These are phyloP conservation scores for Aphanomyces euteiches DNA, from an alignment of 352 stramenopile species.

Conservation along the genomic window DNA sequence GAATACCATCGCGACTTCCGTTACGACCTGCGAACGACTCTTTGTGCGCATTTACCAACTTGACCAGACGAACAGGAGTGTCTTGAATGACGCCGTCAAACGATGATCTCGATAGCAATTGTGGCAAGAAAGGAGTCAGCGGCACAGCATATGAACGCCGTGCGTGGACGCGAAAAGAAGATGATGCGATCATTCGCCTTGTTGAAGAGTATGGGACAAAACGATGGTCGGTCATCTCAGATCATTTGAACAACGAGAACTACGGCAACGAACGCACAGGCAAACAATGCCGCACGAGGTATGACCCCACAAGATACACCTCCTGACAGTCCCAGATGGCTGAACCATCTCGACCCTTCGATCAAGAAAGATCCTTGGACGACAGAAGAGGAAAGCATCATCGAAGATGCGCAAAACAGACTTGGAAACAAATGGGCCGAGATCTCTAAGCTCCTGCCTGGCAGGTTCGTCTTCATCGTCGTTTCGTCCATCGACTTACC, in stretches of 20 bases:
- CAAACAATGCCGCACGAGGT: slow-evolving; percentile 79
- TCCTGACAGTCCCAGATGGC: slow-evolving; percentile 43
- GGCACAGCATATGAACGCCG: slow-evolving; percentile 77
- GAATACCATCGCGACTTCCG: slow-evolving; percentile 19
- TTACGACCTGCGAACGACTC: slow-evolving; percentile 25
- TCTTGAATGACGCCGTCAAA: slow-evolving; percentile 39
- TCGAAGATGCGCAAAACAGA: slow-evolving; percentile 83
- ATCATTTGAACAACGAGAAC: slow-evolving; percentile 81
- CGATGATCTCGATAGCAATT: slow-evolving; percentile 32
- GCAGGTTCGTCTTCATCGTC: slow-evolving; percentile 43
- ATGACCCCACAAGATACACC: slow-evolving; percentile 42
- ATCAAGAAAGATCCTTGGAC: slow-evolving; percentile 88
- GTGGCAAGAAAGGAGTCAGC: slow-evolving; percentile 29
- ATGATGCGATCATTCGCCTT: slow-evolving; percentile 79
- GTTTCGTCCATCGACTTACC: neutral
- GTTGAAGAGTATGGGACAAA: slow-evolving; percentile 85
- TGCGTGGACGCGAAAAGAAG: slow-evolving; percentile 81
- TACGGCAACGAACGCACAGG: slow-evolving; percentile 78
- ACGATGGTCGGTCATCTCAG: slow-evolving; percentile 82
- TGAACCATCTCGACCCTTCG: slow-evolving; percentile 80
- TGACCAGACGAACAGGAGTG: slow-evolving; percentile 37
- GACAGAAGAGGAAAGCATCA: slow-evolving; percentile 85
- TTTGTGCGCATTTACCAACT: slow-evolving; percentile 10
- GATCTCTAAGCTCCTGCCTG: slow-evolving; percentile 96
- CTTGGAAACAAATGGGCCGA: slow-evolving; percentile 98